phyloP scores from a whole-genome alignment of 257 asterid species.

The Penstemon eatonii region DNA sequence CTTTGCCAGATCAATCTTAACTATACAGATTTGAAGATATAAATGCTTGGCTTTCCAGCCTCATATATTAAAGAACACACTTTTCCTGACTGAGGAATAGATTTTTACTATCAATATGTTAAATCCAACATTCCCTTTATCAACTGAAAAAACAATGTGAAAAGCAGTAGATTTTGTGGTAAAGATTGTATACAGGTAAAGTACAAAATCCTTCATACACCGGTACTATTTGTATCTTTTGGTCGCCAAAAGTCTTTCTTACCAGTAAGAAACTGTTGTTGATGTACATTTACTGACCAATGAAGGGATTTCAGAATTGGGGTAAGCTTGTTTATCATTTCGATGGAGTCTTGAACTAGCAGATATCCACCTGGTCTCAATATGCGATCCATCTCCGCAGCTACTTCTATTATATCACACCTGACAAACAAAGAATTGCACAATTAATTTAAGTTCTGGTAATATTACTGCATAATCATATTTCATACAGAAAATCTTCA shows the following conservation, averaged over 20 bases:
- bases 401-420: constrained; percentile 72
- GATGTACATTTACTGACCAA: constrained; percentile 69
- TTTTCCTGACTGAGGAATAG: not conserved
- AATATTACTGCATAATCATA: not conserved
- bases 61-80: not conserved
- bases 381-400: constrained; percentile 82
- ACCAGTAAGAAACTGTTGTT: constrained; percentile 77
- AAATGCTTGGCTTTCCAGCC: not conserved
- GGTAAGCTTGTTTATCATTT: constrained; percentile 47
- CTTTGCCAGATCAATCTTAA: not conserved
- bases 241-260: constrained; percentile 91
- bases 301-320: constrained; percentile 70
- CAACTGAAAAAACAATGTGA: constrained; percentile 20
- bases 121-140: constrained; percentile 17
- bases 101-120: not conserved
- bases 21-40: not conserved
- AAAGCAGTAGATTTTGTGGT: constrained; percentile 1
- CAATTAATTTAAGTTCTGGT: constrained; percentile 5
- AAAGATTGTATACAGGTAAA: constrained; percentile 24
- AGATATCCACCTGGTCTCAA: constrained; percentile 87
- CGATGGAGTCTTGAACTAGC: constrained; percentile 70
- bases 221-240: constrained; percentile 16
- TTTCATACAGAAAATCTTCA: not conserved
- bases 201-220: constrained; percentile 24
- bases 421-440: constrained; percentile 41